These are phyloP conservation scores for Pseudonectria foliicola DNA, from an alignment of 2,329 filamentous ascomycete species.

Conservation along the genomic window DNA sequence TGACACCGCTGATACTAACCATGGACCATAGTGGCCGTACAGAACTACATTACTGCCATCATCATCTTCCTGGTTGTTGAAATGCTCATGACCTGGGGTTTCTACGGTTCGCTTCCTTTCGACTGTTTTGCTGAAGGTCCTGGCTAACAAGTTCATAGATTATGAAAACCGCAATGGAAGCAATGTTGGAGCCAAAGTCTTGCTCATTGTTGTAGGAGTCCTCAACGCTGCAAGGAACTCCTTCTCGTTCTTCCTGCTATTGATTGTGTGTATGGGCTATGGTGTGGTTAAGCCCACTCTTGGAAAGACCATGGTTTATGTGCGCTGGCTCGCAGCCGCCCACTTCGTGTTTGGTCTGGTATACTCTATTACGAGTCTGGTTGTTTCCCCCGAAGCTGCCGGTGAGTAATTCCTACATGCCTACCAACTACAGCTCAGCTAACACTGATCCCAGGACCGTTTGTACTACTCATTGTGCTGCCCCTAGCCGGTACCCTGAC, in stretches of 20 bases:
- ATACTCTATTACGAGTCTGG: conserved; percentile 82
- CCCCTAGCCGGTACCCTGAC: conserved; percentile 88
- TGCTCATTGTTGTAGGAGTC: conserved; percentile 86
- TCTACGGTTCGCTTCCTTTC: conserved; percentile 60
- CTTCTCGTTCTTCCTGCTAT: conserved; percentile 94
- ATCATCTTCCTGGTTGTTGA: conserved; percentile 89
- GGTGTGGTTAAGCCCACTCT: conserved; percentile 93
- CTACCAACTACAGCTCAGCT: conserved; percentile 9
- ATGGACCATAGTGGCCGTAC: conserved; percentile 64
- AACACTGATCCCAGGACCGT: conserved; percentile 50
- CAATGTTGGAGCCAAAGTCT: conserved; percentile 72
- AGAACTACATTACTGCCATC: conserved; percentile 98
- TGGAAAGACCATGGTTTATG: conserved; percentile 88
- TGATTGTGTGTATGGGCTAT: conserved; percentile 99
- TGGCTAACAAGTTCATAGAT: conserved; percentile 50
- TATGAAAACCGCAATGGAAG: conserved; percentile 87
- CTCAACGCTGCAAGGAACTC: conserved; percentile 93
- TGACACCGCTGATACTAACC: conserved; percentile 4
- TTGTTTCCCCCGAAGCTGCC: conserved; percentile 82
- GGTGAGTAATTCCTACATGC: conserved; percentile 34
- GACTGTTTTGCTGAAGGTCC: background rate
- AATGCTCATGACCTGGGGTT: conserved; percentile 98
- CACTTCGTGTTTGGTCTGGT: conserved; percentile 95
- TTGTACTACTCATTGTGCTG: conserved; percentile 87
- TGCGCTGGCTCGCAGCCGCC: conserved; percentile 80